phyloP scores from a whole-genome alignment of 441 rosid species.

The Capsella rubella region DNA sequence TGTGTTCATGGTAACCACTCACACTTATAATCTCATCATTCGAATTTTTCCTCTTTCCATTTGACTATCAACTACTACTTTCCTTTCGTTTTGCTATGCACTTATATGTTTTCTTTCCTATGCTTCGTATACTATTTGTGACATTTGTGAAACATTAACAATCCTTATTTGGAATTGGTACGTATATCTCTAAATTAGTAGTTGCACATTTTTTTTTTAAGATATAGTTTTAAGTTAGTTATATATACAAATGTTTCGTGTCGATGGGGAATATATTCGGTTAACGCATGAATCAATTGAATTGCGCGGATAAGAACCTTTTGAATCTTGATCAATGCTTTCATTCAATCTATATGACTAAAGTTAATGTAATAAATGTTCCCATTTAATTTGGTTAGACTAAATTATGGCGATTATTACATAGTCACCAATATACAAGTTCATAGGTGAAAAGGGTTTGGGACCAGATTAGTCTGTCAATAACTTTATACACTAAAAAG shows the following conservation, averaged over 20 bases:
- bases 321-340: not conserved
- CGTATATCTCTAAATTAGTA: no score
- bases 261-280: not conserved
- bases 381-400: conserved; percentile 2
- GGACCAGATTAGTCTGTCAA: conserved; percentile 29
- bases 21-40: not conserved
- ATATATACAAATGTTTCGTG: no score
- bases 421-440: conserved; percentile 28
- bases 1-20: not conserved
- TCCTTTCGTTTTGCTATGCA: not conserved
- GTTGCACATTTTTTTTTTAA: no score
- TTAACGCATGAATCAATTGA: not conserved
- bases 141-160: no score
- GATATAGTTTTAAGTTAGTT: no score
- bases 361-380: not conserved
- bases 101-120: no score
- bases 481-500: conserved; percentile 8
- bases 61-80: not conserved
- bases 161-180: no score
- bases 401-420: conserved; percentile 31
- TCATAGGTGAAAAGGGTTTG: conserved; percentile 36
- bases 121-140: no score
- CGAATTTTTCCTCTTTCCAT: not conserved
- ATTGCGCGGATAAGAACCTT: not conserved
- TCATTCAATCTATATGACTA: conserved; percentile 9